A percentile compares a stretch with the other conserved stretches of the same genome.
Evolutionary conservation across 768 basidiomycete genomes (phyloP).

Genomic region (Psilocybe sp.): DNA sequence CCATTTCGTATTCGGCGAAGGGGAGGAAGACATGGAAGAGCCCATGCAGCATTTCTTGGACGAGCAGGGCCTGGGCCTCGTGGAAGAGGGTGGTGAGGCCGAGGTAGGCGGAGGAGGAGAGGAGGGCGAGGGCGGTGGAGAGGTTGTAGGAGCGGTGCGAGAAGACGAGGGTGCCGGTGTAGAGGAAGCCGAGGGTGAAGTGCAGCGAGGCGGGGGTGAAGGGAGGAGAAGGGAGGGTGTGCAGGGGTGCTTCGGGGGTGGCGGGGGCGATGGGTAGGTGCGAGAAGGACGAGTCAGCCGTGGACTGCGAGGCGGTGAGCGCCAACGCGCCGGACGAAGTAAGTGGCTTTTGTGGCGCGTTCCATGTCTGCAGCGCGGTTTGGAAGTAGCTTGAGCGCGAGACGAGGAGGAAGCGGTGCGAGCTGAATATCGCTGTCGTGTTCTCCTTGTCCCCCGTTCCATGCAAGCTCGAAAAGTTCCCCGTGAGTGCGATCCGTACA

Average conservation of each 20-base stretch:
- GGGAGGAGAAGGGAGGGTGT: conserved; percentile 84
- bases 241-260: conserved; percentile 39
- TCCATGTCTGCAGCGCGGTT: conserved; percentile 70
- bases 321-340: too few relatives aligned
- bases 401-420: conserved; percentile 90
- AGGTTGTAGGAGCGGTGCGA: conserved; percentile 93
- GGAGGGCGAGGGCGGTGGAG: conserved; percentile 85
- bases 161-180: conserved; percentile 91
- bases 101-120: conserved; percentile 81
- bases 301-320: too few relatives aligned
- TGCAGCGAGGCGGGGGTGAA: conserved; percentile 94
- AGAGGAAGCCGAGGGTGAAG: conserved; percentile 92
- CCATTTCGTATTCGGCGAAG: conserved; percentile 73
- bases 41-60: conserved; percentile 88
- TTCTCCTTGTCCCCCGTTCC: conserved; percentile 47
- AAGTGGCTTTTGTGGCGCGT: too few relatives aligned
- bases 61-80: conserved; percentile 81
- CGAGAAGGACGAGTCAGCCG: too few relatives aligned
- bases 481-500: conserved; percentile 76
- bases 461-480: conserved; percentile 54
- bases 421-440: conserved; percentile 82
- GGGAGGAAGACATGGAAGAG: conserved; percentile 82
- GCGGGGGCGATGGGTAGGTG: conserved; percentile 20
- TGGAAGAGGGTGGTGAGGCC: conserved; percentile 66
- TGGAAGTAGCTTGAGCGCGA: conserved; percentile 90